Base-by-base conservation (phyloP, 2,329 filamentous ascomycete genomes). In the Fusarium sacchari region DNA sequence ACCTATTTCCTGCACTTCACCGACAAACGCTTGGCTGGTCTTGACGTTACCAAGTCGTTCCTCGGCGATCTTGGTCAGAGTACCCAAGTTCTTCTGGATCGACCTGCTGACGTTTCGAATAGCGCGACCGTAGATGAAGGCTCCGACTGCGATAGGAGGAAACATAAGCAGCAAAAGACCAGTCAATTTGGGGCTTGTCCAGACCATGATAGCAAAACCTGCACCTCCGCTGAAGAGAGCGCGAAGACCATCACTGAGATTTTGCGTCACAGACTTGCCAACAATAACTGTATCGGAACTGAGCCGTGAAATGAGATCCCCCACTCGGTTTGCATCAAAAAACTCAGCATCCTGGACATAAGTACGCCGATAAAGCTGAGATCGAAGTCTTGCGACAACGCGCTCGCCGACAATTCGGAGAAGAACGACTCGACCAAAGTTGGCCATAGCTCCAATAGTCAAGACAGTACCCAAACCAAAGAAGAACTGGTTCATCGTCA, bases 281-380 rank as follows among this genome's bases (percentile, higher is more conserved):
- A 99, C 96, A 79, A 99, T 97, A 79, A 98, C 94, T 2, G 96
- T 98, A 81, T 99, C 97, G 5, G 95, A 97, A 78, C 96, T 95
- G 50, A 99, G 90, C 42, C 97, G 92, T 42, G 96, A 98, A 79
- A 99, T 98, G 76, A 99, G 86, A 81, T 99, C 96, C 81, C 96
- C 96, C 32, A 98, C 95, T 32, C 96, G 90, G 84, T 99, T 99
- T 43, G 96, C 96, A 81, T 99, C 96, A 80, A 99, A 99, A 85
- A 99, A 99, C 79, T 98, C 96, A 66, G 96, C 96, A 82, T 99
- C 96, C 82, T 99, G 96, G n/a, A 96, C 89, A 77, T 97, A 97
- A 0, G 96, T 99, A 73, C 93, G 91, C 74, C 94, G 91, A 84
- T 97, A 99, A 8, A 99, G 90, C 80, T 94, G 93, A 22, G 95